Evolutionary conservation across 441 rosid genomes (phyloP).

Genomic region (Pelargonium fulgidum): DNA sequence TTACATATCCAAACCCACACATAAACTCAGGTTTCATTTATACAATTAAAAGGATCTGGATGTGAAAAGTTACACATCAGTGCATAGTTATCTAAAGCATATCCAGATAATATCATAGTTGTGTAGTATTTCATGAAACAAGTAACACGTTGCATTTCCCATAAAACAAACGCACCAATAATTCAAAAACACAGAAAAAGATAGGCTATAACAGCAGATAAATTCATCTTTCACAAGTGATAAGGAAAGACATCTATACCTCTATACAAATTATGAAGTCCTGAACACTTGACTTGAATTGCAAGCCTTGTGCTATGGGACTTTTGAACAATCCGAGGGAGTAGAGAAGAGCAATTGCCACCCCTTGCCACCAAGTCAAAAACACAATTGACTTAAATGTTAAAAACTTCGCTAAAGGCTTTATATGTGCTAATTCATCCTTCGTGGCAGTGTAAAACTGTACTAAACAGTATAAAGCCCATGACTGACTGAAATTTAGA

Average conservation of each 20-base stretch:
- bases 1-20: too few species aligned
- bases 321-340: slow-evolving; percentile 82
- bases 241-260: slow-evolving; percentile 48
- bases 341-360: slow-evolving; percentile 81
- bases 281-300: slow-evolving; percentile 84
- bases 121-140: too few species aligned
- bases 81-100: too few species aligned
- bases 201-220: background rate
- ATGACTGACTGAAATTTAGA: slow-evolving; percentile 93
- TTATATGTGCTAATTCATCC: slow-evolving; percentile 86
- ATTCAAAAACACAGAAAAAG: background rate
- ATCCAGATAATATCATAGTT: too few species aligned
- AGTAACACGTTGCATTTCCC: too few species aligned
- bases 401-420: slow-evolving; percentile 88
- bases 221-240: slow-evolving; percentile 9
- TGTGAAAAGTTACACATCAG: too few species aligned
- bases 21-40: too few species aligned
- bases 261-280: slow-evolving; percentile 97
- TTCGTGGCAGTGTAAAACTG: slow-evolving; percentile 85
- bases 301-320: slow-evolving; percentile 74
- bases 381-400: slow-evolving; percentile 94
- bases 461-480: slow-evolving; percentile 96
- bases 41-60: too few species aligned
- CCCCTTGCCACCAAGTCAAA: slow-evolving; percentile 99
- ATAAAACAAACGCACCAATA: too few species aligned